Base-by-base conservation (phyloP, 1,284 basidiomycete species). In the Ceratobasidium papillatum region DNA sequence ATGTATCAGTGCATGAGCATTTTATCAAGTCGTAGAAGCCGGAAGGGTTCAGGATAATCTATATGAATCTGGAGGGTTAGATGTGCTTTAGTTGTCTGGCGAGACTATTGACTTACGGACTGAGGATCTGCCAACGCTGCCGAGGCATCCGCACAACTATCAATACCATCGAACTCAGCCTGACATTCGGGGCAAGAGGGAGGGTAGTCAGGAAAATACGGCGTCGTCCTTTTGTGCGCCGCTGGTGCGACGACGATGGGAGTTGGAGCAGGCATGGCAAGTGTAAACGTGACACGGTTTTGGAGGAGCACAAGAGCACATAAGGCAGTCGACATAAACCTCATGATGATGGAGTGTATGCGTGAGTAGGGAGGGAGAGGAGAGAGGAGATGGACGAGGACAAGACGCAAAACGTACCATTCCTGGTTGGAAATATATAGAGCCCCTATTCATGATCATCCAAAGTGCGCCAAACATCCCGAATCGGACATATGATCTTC, bases 1-100 rank as follows among this genome's bases (percentile, higher is more conserved):
- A 90, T 0, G 88, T 90, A 77, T 90, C 88, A 7, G 86, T 85
- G 79, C 91, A 92, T 1, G 89, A 86, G 80, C 90, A 91, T 80
- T 88, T 85, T 80, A 91, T 90, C 43, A 90, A 84, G 77, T 86
- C 84, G 75, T 89, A 84, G 80, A 90, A 90, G 0, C 86, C 86
- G 27, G 86, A 86, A 0, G 89, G 89, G 77, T 90, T 89, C 78
- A 87, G 87, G 54, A 90, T 85, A 78, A 90, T 84, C 89, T 90
- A 54, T 51, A 41, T 14, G 63, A 12, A n/a, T 19, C 5, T 9
- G 19, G 19, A n/a, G 36, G 2, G 72, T 45, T n/a, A 59, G 14
- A n/a, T 25, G 19, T 47, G 11, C 34, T 52, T 32, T n/a, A 17
- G 14, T 32, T n/a, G 22, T 2, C 32, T n/a, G n/a, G 32, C 7